Evolutionary conservation across 2,329 filamentous ascomycete genomes (phyloP).

Genomic region (Teratosphaeria pseudoeucalypti): DNA sequence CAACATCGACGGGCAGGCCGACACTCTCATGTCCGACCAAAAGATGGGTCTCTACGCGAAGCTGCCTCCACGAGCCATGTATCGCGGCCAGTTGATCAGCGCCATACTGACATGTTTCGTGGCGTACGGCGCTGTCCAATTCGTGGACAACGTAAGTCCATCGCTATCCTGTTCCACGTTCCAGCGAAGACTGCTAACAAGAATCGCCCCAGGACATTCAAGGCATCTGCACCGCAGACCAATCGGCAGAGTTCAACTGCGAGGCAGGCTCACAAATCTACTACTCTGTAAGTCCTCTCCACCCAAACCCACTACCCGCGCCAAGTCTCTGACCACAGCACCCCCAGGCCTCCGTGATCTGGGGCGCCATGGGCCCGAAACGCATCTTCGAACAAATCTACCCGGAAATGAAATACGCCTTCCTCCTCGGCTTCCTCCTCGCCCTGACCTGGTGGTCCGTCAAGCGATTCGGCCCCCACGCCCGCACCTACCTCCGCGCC

Average conservation of each 20-base stretch:
- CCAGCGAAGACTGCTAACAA: not conserved
- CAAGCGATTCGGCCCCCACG: not conserved
- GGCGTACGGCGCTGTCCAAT: conserved; percentile 33
- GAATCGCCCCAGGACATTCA: conserved; percentile 20
- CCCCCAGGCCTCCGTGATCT: conserved; percentile 10
- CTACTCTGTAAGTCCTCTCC: conserved; percentile 6
- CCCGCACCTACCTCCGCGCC: not conserved
- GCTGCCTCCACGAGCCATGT: conserved; percentile 33
- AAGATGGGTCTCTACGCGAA: conserved; percentile 36
- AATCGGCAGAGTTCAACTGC: conserved; percentile 12
- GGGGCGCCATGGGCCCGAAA: conserved; percentile 16
- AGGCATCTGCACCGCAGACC: conserved; percentile 14
- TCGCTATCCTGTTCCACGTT: no score
- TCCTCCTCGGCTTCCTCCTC: conserved; percentile 4
- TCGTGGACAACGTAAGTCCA: conserved; percentile 21
- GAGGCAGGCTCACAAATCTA: conserved; percentile 10
- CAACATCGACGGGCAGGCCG: conserved; percentile 31
- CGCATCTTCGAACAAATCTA: conserved; percentile 8
- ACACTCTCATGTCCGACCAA: conserved; percentile 31
- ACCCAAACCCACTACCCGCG: not conserved
- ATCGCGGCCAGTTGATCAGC: conserved; percentile 34
- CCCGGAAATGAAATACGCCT: conserved; percentile 1
- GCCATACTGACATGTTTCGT: conserved; percentile 30
- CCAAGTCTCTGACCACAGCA: not conserved
- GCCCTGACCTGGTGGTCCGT: conserved; percentile 1